Base-by-base conservation (phyloP, 495 filamentous ascomycete genomes). In the Daldinia concentrica region DNA sequence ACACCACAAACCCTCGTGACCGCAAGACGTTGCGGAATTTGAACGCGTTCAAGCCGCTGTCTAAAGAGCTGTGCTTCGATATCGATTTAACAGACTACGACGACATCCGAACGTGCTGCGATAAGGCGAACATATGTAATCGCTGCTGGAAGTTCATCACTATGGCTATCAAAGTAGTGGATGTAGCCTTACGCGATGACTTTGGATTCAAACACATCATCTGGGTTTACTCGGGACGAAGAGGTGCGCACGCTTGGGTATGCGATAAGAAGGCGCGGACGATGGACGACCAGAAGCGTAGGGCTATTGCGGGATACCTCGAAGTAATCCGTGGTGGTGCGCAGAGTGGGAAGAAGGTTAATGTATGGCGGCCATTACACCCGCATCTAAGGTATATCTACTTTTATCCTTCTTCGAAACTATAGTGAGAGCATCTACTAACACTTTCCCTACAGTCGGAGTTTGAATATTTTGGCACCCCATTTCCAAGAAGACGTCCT, bases 81-180 rank as follows among this genome's bases (percentile, higher is more conserved):
- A 97, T 99, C 71, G 95, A 99, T 87, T 85, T 99, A 86, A 98
- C 95, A 29, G 95, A 98, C 82, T 99, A 99, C 79, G 95, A 99
- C 76, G 92, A 97, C 54, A 92, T 98, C 71, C 90, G 95, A 24
- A 97, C 95, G 22, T 99, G 95, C 81, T 99, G 95, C 78, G 87
- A 90, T 64, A 93, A 94, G 73, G 94, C 96, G 4, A 95, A 91
- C 66, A 98, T 99, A 70, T 99, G 95, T 76, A 84, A 83, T 66
- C 95, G 94, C 78, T 99, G 95, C 81, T 99, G 95, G 95, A 84
- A 90, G 37, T 99, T 98, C 80, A 94, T 96, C 55, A 97, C 92
- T 32, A 98, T 98, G 92, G 93, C 95, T 15, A 93, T 99, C 74
- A 97, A 96, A 76, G 92, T 98, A 19, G 83, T 99, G 26, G 94